Percentiles rank a stretch among this genome's conserved stretches.
Evolutionary conservation across 192 early-diverging fungal genomes (phyloP).

Genomic region (Backusella morwellensis): DNA sequence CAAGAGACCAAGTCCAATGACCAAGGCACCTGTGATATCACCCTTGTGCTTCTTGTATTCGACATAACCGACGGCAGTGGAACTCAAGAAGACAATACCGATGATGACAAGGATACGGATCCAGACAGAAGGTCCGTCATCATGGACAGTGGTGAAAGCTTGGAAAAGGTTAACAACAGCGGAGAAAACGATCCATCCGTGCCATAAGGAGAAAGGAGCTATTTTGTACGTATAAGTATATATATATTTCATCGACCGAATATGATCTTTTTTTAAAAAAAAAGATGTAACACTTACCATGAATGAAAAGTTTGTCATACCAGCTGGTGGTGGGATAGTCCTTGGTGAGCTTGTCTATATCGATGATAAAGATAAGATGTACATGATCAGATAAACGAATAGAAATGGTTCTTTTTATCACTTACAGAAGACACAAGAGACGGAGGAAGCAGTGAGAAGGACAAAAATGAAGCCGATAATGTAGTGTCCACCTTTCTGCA

Average conservation of each 20-base stretch:
- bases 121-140: constrained; percentile 40
- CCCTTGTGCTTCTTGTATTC: constrained; percentile 56
- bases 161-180: constrained; percentile 59
- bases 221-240: background rate
- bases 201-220: constrained; percentile 66
- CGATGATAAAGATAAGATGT: constrained; percentile 1
- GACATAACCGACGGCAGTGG: constrained; percentile 59
- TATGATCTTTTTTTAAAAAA: background rate
- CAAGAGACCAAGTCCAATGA: constrained; percentile 56
- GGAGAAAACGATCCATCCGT: constrained; percentile 62
- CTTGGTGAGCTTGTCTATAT: background rate
- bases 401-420: background rate
- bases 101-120: constrained; percentile 46
- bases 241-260: background rate
- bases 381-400: background rate
- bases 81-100: constrained; percentile 51
- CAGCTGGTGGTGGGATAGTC: constrained; percentile 29
- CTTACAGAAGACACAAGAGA: constrained; percentile 57
- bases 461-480: constrained; percentile 53
- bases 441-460: constrained; percentile 54
- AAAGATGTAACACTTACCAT: constrained; percentile 22
- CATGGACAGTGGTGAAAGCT: constrained; percentile 44
- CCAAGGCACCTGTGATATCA: constrained; percentile 62
- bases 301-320: constrained; percentile 51
- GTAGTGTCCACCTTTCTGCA: constrained; percentile 43